Evolutionary conservation across 2,329 filamentous ascomycete species (phyloP).

Genomic region (Fragosphaeria purpurea): DNA sequence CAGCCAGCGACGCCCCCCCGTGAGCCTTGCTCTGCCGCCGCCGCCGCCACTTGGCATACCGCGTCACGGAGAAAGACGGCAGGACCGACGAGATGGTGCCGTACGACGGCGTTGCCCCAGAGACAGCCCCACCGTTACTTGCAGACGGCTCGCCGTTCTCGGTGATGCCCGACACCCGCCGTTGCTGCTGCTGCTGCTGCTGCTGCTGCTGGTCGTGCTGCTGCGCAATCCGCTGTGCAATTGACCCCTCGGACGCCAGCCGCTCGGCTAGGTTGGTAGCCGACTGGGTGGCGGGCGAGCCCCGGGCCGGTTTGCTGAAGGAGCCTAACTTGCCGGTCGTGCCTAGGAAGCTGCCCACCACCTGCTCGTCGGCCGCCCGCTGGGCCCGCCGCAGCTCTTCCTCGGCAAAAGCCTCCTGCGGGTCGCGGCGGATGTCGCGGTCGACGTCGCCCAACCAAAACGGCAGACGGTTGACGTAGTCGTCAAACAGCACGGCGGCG

Average conservation of each 20-base stretch:
- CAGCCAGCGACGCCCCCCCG: not conserved
- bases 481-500: conserved; percentile 82
- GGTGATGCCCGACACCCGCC: not conserved
- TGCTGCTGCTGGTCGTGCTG: conserved; percentile 11
- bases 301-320: conserved; percentile 47
- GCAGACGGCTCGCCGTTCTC: conserved; percentile 9
- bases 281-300: conserved; percentile 54
- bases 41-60: conserved; percentile 54
- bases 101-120: conserved; percentile 26
- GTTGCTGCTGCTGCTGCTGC: conserved; percentile 21
- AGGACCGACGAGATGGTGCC: conserved; percentile 61
- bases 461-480: conserved; percentile 89
- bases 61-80: conserved; percentile 71
- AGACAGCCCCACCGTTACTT: conserved; percentile 2
- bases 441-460: conserved; percentile 94
- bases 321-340: conserved; percentile 34
- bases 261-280: conserved; percentile 49
- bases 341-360: conserved; percentile 79
- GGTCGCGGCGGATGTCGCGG: conserved; percentile 87
- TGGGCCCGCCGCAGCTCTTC: conserved; percentile 78
- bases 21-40: conserved; percentile 31
- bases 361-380: conserved; percentile 75
- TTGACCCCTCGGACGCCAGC: conserved; percentile 25
- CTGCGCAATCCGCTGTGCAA: conserved; percentile 3
- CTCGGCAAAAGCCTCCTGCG: conserved; percentile 79